phyloP scores from a whole-genome alignment of 352 stramenopile species.

The Pythium monospermum region DNA sequence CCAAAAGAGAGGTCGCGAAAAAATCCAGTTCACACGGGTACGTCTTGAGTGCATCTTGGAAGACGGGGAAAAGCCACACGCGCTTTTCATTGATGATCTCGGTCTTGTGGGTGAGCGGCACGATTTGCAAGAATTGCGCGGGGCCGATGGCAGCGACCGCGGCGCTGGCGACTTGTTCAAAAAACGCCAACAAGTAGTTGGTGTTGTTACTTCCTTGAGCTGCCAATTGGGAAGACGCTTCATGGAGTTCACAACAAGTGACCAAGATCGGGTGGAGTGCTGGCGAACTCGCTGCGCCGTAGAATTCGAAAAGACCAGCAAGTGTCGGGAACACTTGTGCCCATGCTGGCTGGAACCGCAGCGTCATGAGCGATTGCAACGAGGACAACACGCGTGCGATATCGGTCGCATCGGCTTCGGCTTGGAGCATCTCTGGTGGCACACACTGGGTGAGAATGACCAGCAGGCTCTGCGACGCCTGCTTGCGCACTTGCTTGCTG shows the following conservation, averaged over 20 bases:
- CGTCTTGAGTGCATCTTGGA: slow-evolving; percentile 57
- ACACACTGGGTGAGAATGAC: slow-evolving; percentile 59
- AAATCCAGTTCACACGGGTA: slow-evolving; percentile 64
- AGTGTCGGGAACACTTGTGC: slow-evolving; percentile 73
- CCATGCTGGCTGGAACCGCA: slow-evolving; percentile 82
- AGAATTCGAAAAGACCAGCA: slow-evolving; percentile 68
- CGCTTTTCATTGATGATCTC: slow-evolving; percentile 75
- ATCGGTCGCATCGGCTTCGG: slow-evolving; percentile 53
- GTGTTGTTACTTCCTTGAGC: slow-evolving; percentile 32
- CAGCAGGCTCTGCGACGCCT: slow-evolving; percentile 57
- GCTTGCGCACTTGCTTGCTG: slow-evolving; percentile 52
- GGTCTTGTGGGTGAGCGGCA: slow-evolving; percentile 63
- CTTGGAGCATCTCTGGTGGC: slow-evolving; percentile 42
- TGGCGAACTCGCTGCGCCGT: slow-evolving; percentile 45
- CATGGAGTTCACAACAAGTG: slow-evolving; percentile 75
- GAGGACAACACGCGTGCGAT: slow-evolving; percentile 66
- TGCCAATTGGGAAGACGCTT: slow-evolving; percentile 68
- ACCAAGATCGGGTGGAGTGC: slow-evolving; percentile 62
- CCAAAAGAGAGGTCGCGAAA: slow-evolving; percentile 63
- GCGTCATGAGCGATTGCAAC: slow-evolving; percentile 73
- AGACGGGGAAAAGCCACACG: slow-evolving; percentile 75
- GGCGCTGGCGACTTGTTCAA: slow-evolving; percentile 54
- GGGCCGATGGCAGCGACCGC: slow-evolving; percentile 65
- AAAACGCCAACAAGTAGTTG: slow-evolving; percentile 52
- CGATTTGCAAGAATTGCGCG: slow-evolving; percentile 61